Evolutionary conservation across 148 eudicot genomes (phyloP), one percentile per base, ranked within the genome.

Genomic region (Rhododendron williamsianum): DNA sequence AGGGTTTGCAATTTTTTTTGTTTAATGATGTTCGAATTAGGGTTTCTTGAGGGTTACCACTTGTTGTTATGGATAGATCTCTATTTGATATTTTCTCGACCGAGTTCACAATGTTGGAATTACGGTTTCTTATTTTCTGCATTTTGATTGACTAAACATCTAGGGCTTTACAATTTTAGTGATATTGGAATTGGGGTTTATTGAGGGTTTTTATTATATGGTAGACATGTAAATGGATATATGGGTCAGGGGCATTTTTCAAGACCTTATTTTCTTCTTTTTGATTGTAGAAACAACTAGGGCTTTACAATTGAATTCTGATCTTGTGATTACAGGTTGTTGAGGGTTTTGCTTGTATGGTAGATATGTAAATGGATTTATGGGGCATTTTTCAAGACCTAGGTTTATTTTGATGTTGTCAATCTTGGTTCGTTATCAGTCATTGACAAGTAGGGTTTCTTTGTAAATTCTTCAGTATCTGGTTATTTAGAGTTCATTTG

Each of bases 391-490:
- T 60, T 60, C 25, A 60, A 23, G 69, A 60, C 9, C 69, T 6
- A 0, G 25, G 69, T 60, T 6, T 8, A 60, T 7, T 23, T 60
- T 60, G 69, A 60, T 60, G 23, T 21, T 60, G 25, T 60, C 27
- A 23, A 21, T 23, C 11, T 63, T 63, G 69, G 27, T 63, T n/a
- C 27, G 9, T 63, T 63, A 63, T 23, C 27, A 5, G 27, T 23
- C 27, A 8, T 63, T 63, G n/a, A 21, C 27, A 21, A 8, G 4
- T 8, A 63, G 30, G 69, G 27, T 63, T 63, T 63, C 69, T n/a
- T 23, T 23, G 30, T 23, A 91, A 89, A 65, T 23, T n/a, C 9
- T 65, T 23, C 12, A n/a, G 71, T 65, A n/a, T n/a, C 71, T 65
- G 71, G 71, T 65, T 23, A 63, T n/a, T 63, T 23, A 9, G 69